Evolutionary conservation across 2,329 filamentous ascomycete genomes (phyloP).

Genomic region (Trichocomaceae sp.): DNA sequence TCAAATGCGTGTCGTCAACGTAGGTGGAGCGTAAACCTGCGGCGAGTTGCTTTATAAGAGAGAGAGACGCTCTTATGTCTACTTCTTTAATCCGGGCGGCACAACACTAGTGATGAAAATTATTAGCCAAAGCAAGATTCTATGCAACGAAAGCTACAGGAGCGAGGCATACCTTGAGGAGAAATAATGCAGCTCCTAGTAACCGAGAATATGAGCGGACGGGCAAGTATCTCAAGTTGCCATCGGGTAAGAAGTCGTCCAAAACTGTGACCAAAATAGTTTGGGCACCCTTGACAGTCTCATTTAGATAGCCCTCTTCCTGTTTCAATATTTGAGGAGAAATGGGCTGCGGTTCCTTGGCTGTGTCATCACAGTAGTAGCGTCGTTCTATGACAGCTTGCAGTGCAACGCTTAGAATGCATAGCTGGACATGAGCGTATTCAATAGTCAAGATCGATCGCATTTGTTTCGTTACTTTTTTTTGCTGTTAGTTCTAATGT

Average conservation of each 20-base stretch:
- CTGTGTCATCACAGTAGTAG: not conserved
- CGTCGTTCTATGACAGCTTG: constrained; percentile 74
- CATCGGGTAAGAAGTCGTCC: constrained; percentile 44
- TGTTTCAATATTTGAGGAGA: constrained; percentile 21
- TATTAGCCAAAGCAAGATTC: not conserved
- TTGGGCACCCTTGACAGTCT: constrained; percentile 48
- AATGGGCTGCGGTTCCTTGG: not conserved
- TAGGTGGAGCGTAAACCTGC: not conserved
- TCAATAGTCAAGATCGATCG: constrained; percentile 75
- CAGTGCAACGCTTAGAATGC: constrained; percentile 77
- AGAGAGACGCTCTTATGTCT: not conserved
- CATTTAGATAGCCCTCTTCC: constrained; percentile 46
- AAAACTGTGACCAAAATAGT: constrained; percentile 47
- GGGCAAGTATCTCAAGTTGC: constrained; percentile 48
- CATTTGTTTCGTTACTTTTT: constrained; percentile 44
- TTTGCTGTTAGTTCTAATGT: not conserved
- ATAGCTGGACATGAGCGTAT: constrained; percentile 61
- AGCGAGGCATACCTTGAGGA: constrained; percentile 41
- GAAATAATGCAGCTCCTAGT: constrained; percentile 50
- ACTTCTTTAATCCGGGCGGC: not conserved
- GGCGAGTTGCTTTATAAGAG: no score
- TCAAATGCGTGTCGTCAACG: constrained; percentile 13
- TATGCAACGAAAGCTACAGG: not conserved
- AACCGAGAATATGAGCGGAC: constrained; percentile 54
- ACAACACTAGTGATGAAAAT: constrained; percentile 4